Conservation (phyloP, 1,284 basidiomycete genomes). For the Pholiota adiposa region DNA sequence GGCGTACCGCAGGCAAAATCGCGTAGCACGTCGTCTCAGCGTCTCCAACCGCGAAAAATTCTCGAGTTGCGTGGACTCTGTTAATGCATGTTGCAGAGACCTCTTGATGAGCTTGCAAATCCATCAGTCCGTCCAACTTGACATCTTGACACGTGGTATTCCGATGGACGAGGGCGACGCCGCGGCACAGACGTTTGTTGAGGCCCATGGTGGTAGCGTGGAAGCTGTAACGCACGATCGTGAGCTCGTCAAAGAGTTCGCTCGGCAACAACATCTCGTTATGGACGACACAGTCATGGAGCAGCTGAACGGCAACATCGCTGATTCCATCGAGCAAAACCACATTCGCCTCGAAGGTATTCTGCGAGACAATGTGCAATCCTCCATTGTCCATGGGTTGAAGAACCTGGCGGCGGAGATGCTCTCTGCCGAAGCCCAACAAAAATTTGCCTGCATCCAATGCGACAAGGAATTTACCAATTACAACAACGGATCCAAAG, state of each 20-base stretch:
- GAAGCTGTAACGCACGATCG: constrained; percentile 35
- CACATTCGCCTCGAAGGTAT: constrained; percentile 34
- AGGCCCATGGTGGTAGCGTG: constrained; percentile 37
- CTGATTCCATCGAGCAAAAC: constrained; percentile 34
- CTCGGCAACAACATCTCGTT: constrained; percentile 34
- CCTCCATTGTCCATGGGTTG: constrained; percentile 36
- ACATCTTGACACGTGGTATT: constrained; percentile 36
- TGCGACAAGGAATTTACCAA: constrained; percentile 38
- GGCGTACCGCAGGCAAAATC: constrained; percentile 37
- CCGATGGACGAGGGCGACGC: constrained; percentile 39
- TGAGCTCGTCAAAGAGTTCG: constrained; percentile 40
- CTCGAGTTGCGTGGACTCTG: constrained; percentile 23
- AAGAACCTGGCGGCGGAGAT: constrained; percentile 36
- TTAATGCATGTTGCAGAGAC: constrained; percentile 38
- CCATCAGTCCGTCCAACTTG: constrained; percentile 38
- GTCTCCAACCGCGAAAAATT: constrained; percentile 38
- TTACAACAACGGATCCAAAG: constrained; percentile 37
- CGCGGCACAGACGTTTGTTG: constrained; percentile 36
- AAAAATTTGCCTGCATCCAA: constrained; percentile 40
- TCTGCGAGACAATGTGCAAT: constrained; percentile 36
- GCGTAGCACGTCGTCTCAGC: constrained; percentile 36
- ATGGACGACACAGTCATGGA: constrained; percentile 42
- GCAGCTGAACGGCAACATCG: constrained; percentile 36
- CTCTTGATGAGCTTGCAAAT: constrained; percentile 44
- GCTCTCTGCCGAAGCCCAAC: constrained; percentile 36